Base-by-base conservation (phyloP, 345 rosid species). In the Leavenworthia alabamica region DNA sequence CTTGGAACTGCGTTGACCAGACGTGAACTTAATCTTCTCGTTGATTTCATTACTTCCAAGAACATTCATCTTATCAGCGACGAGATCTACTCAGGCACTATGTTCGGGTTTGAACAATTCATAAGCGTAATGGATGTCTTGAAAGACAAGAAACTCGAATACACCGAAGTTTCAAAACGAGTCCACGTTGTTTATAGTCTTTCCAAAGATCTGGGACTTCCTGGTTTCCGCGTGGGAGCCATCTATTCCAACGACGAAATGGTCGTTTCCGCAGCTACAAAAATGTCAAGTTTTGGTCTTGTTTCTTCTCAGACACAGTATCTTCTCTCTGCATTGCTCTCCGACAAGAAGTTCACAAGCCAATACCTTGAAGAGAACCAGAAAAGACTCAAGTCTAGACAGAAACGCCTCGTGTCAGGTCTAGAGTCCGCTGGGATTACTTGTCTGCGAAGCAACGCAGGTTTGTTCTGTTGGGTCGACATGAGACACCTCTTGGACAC, bases 191-290 rank as follows among this genome's bases (percentile, higher is more conserved):
- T 86, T 28, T 84, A 80, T 31, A 83, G 90, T 40, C 86, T 86
- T 31, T 86, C 94, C 1, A 86, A 83, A 56, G 94, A 86, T 69
- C 81, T 83, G 6, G 94, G 94, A 5, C 80, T 86, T 1, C 90
- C 94, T 6, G 94, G 94, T 51, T 86, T 86, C 76, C 84, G 94
- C 42, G 90, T 86, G 31, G 90, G 88, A 35, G 90, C 90, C 53
- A 77, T 86, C 44, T 83, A 83, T 60, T 83, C 94, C 75, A 84
- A 83, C 67, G 81, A 86, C 49, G 77, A 81, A 56, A 61, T 51
- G 60, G 82, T 86, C 37, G 86, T 86, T 40, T 82, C 84, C 0
- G 81, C 94, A 0, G 90, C 94, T 14, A 86, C 90, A 4, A 86
- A 86, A 71, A 86, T 86, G 94, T 86, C 88, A 17, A 86, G 94